phyloP scores from a whole-genome alignment of 805 yeast species.

The Jamesozyma jinghongensis region DNA sequence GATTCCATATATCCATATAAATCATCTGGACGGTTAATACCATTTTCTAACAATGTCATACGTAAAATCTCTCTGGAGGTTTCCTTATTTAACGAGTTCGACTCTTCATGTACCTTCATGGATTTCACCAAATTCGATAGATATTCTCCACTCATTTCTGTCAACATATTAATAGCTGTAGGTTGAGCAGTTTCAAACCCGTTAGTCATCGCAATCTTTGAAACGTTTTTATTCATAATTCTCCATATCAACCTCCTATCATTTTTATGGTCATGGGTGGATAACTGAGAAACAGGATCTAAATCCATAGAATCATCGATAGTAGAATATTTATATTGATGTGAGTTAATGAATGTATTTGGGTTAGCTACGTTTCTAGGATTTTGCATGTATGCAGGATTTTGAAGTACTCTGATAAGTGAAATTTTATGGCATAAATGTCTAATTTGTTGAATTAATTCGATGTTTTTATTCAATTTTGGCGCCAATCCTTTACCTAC shows the following conservation, averaged over 20 bases:
- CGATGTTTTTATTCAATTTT: constrained; percentile 55
- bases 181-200: constrained; percentile 85
- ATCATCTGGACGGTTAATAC: constrained; percentile 70
- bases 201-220: constrained; percentile 78
- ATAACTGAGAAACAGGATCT: constrained; percentile 72
- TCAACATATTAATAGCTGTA: constrained; percentile 64
- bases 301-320: constrained; percentile 57
- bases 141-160: constrained; percentile 78
- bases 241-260: constrained; percentile 54
- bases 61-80: constrained; percentile 40
- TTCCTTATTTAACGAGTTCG: constrained; percentile 33
- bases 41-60: constrained; percentile 71
- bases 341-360: constrained; percentile 14
- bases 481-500: constrained; percentile 49
- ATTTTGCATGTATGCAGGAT: constrained; percentile 16
- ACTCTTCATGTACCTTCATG: constrained; percentile 61
- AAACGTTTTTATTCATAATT: constrained; percentile 57
- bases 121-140: constrained; percentile 65
- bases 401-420: constrained; percentile 80
- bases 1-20: constrained; percentile 67
- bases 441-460: constrained; percentile 78
- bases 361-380: constrained; percentile 12
- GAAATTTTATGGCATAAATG: constrained; percentile 83
- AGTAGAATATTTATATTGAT: constrained; percentile 31
- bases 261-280: constrained; percentile 51